A percentile compares a stretch with the other conserved stretches of the same genome.
Conservation (phyloP, 495 filamentous ascomycete genomes). For the Neurospora sp. region DNA sequence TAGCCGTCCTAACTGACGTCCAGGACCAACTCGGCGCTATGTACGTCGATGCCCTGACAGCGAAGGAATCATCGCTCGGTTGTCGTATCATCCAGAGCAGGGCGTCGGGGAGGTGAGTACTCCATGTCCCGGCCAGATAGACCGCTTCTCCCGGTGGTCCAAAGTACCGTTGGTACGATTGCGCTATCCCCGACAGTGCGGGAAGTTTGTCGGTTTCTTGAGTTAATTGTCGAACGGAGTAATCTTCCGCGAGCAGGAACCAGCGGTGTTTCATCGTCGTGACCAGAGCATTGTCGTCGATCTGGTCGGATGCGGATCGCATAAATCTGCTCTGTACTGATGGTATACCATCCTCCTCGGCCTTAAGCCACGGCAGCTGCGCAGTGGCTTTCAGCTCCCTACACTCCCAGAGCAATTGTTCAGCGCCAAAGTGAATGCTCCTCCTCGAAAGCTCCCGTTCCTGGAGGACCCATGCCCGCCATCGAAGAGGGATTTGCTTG, state of each 20-base stretch:
- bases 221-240: conserved; percentile 8
- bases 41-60: not conserved
- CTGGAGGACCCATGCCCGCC: conserved; percentile 26
- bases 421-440: conserved; percentile 15
- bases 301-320: not conserved
- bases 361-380: not conserved
- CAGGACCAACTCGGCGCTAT: conserved; percentile 7
- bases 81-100: conserved; percentile 5
- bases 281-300: fast-evolving
- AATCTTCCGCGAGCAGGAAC: conserved; percentile 11
- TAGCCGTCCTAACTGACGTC: not conserved
- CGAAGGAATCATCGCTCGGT: not conserved
- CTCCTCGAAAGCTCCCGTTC: conserved; percentile 23
- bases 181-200: conserved; percentile 5
- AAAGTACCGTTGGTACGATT: not conserved
- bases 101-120: conserved; percentile 1
- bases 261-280: conserved; percentile 5
- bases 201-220: conserved; percentile 5
- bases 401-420: conserved; percentile 26
- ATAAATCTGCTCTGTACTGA: not conserved
- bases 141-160: not conserved
- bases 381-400: not conserved
- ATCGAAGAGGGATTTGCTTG: not conserved
- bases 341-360: not conserved
- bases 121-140: conserved; percentile 10